phyloP scores from a whole-genome alignment of 495 filamentous ascomycete species.

The Penicillium salamii region DNA sequence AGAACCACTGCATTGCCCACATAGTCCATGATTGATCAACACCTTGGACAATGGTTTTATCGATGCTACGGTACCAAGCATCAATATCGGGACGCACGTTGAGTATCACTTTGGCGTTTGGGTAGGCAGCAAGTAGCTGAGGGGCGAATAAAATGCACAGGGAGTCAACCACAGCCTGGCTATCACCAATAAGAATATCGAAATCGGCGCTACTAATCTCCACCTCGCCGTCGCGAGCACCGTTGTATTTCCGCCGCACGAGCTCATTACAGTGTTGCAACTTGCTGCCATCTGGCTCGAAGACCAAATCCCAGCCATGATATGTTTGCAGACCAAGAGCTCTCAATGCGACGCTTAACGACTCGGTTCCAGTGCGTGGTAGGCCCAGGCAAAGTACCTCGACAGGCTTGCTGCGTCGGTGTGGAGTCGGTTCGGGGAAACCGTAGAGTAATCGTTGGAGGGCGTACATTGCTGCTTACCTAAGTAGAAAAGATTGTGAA shows the following conservation, averaged over 20 bases:
- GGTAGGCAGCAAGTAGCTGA: background rate
- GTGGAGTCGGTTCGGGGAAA: slow-evolving; percentile 6
- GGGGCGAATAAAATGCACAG: background rate
- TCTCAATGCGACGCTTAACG: slow-evolving; percentile 3
- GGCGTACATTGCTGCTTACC: slow-evolving; percentile 1
- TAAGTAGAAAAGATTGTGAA: no score
- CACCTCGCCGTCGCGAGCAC: background rate
- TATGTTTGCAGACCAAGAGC: slow-evolving; percentile 8
- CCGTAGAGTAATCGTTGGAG: slow-evolving; percentile 11
- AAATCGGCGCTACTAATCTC: background rate
- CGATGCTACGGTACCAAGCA: background rate
- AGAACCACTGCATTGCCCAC: background rate
- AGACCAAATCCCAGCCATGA: slow-evolving; percentile 15
- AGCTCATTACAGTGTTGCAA: slow-evolving; percentile 2
- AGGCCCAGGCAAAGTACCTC: slow-evolving; percentile 15
- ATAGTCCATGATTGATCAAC: background rate
- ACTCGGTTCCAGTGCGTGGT: slow-evolving; percentile 17
- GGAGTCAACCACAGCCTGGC: background rate
- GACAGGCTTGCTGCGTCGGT: slow-evolving; percentile 13
- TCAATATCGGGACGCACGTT: background rate
- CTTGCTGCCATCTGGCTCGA: slow-evolving; percentile 12
- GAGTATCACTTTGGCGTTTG: background rate
- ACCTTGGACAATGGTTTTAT: background rate
- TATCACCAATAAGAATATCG: slow-evolving; percentile 5
- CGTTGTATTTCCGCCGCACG: slow-evolving; percentile 3